Evolutionary conservation across 768 basidiomycete genomes (phyloP), one percentile per base, ranked within the genome.

Genomic region (Flagelloscypha sp.): DNA sequence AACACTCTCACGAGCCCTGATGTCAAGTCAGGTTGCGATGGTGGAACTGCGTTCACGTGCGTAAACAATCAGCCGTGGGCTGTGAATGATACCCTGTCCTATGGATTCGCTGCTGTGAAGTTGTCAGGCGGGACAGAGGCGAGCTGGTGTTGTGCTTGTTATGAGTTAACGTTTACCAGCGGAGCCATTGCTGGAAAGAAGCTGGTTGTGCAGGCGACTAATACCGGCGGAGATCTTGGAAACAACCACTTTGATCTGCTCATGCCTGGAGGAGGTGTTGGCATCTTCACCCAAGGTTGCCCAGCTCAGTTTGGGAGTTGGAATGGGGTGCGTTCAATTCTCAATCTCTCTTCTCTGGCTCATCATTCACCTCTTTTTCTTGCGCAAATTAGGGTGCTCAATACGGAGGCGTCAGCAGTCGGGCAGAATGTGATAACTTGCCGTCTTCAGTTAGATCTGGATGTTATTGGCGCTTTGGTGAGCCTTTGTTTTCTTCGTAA

Each of bases 281-380:
- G 32, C 8, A 23, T 23, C 1, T 33, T 33, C 24, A n/a, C 32
- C 16, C 15, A 15, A 9, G 32, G 32, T 5, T 33, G 32, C 15
- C 32, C 32, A n/a, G 32, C 32, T 16, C 32, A 33, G 12, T 33
- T 21, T 15, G 32, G 32, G 12, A 33, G 32, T 12, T 33, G 32
- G 32, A 33, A 33, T 33, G 32, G 32, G 20, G 32, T 33, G 24
- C 19, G 32, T 21, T 12, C 8, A 6, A 18, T 13, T n/a, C 16
- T 19, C 17, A n/a, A 5, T 17, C 12, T 18, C 7, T 15, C 11
- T 8, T 33, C 7, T 5, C 15, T 12, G 13, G 24, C 7, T 19
- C 9, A 13, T 17, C 7, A 15, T 5, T 33, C n/a, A 17, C 13
- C 10, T 7, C 13, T 2, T 5, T 13, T n/a, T n/a, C n/a, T n/a